Percentiles rank a stretch among this genome's conserved stretches.
Evolutionary conservation across 352 stramenopile species (phyloP).

Genomic region (Phytophthora idaei): DNA sequence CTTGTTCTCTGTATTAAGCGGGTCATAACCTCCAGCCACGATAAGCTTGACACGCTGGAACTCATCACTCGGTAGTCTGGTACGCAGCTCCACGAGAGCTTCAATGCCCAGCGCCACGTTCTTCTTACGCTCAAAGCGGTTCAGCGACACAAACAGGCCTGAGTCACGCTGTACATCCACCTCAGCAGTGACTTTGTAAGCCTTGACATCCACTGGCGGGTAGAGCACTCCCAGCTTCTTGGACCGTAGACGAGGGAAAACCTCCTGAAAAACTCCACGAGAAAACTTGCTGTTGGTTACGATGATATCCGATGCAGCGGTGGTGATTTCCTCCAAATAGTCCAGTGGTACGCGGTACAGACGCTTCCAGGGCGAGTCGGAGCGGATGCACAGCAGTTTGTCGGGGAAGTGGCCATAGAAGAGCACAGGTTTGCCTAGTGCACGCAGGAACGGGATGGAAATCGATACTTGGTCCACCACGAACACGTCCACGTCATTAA

Average conservation of each 20-base stretch:
- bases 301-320: constrained; percentile 91
- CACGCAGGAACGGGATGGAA: constrained; percentile 76
- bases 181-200: constrained; percentile 51
- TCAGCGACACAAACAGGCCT: constrained; percentile 94
- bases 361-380: constrained; percentile 69
- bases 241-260: constrained; percentile 80
- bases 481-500: constrained; percentile 70
- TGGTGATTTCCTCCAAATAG: constrained; percentile 93
- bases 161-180: constrained; percentile 42
- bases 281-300: constrained; percentile 98
- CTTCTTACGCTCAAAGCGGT: constrained; percentile 99
- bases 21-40: constrained; percentile 96
- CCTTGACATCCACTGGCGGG: constrained; percentile 91
- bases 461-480: constrained; percentile 87
- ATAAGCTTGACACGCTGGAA: constrained; percentile 85
- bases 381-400: constrained; percentile 91
- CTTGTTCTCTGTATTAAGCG: constrained; percentile 95
- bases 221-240: constrained; percentile 92
- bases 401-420: constrained; percentile 99
- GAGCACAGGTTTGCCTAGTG: constrained; percentile 85
- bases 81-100: constrained; percentile 68
- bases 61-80: constrained; percentile 38
- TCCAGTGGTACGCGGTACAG: constrained; percentile 94
- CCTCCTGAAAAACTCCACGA: constrained; percentile 84
- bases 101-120: constrained; percentile 92